Percentiles rank a stretch among this genome's conserved stretches.
Conservation (phyloP, 2,329 filamentous ascomycete genomes). For the Leptographium radiaticola region DNA sequence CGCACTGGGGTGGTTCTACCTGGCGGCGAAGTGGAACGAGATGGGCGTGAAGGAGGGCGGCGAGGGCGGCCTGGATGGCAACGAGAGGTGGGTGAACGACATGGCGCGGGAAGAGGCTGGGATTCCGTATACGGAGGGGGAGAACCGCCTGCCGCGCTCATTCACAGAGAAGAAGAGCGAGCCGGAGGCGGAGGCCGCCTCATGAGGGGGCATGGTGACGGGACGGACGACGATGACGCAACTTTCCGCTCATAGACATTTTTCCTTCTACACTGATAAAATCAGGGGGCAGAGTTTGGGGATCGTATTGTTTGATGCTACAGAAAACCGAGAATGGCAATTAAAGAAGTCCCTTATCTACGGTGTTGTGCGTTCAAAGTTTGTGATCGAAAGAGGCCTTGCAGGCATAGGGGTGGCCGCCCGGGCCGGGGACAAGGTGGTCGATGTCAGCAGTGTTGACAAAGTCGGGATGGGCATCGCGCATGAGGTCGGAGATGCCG, state of each 20-base stretch:
- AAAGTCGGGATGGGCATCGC: slow-evolving; percentile 10
- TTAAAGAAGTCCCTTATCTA: too few species aligned
- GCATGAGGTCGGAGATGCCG: slow-evolving; percentile 13
- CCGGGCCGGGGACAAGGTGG: slow-evolving; percentile 6
- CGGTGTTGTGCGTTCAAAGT: not conserved
- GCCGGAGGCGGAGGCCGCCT: not conserved
- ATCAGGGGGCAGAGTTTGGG: too few species aligned
- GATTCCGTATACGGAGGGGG: slow-evolving; percentile 40
- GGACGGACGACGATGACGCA: not conserved
- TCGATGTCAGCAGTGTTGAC: slow-evolving; percentile 15
- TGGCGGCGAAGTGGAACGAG: slow-evolving; percentile 54
- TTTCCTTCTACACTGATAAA: not conserved
- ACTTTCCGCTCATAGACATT: not conserved
- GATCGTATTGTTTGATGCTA: too few species aligned
- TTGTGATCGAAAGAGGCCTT: not conserved
- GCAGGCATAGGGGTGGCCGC: slow-evolving; percentile 8
- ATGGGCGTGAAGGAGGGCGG: slow-evolving; percentile 30
- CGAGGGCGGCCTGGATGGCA: slow-evolving; percentile 36
- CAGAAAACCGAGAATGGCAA: too few species aligned
- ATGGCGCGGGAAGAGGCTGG: slow-evolving; percentile 55
- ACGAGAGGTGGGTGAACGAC: slow-evolving; percentile 60
- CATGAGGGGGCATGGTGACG: not conserved
- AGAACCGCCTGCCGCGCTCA: slow-evolving; percentile 45
- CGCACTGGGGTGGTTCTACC: slow-evolving; percentile 61
- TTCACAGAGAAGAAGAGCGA: slow-evolving; percentile 22